Base-by-base conservation (phyloP, 2,329 filamentous ascomycete species). In the Aureobasidium sp. region DNA sequence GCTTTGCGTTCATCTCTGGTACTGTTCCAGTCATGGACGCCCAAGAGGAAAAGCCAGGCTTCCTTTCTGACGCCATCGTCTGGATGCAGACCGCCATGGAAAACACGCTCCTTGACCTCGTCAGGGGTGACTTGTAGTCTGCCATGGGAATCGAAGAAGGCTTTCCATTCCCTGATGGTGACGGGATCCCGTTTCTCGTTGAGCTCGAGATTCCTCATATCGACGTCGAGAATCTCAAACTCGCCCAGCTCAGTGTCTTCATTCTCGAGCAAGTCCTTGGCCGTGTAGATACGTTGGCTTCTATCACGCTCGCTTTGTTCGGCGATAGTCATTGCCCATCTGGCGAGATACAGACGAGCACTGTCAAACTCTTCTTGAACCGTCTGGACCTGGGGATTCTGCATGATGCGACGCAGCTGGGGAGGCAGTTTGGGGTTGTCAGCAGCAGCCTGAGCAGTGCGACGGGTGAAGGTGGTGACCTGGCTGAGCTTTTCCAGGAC, bases 291-390 rank as follows among this genome's bases (percentile, higher is more conserved):
- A 51, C 92, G 82, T 73, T 92, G 88, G 57, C 86, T 89, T 27
- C 88, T 81, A 69, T 99, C 94, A 42, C 86, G 82, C 71, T 99
- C 94, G 69, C 92, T 93, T 77, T 99, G 94, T 73, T 99, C 95
- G 0, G 94, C 92, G 66, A 99, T 96, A 8, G 91, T 91, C 94
- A 99, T 97, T 2, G 94, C 94, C 94, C 94, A 99, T 66, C 94
- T 83, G 25, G 94, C 94, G 42, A 99, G 81, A 71, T 99, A 99
- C 64, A 99, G 82, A 66, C 94, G 84, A 4, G 95, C 94, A 69
- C 91, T 96, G 78, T 99, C 95, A 69, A 97, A 99, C 72, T 99
- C 95, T 64, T 97, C 92, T 71, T 97, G 92, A 25, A 99, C 75
- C 0, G 90, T 97, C 77, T 97, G 92, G 0, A 99, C 91, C 70